Conservation (phyloP, 2,329 filamentous ascomycete genomes). For the Alternaria sp. region DNA sequence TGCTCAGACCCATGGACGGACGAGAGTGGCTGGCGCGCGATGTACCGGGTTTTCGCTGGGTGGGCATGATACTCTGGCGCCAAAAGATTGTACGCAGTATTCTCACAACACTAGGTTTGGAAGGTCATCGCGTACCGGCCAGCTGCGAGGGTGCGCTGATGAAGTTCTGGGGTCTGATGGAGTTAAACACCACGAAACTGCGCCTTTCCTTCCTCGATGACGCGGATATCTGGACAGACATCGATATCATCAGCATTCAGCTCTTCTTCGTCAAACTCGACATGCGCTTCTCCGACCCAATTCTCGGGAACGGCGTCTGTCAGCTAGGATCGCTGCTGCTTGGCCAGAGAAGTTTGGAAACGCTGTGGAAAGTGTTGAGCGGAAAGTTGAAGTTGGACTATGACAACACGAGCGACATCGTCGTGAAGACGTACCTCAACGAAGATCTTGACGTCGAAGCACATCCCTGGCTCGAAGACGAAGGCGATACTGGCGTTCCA, state of each 20-base stretch:
- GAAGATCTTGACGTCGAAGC: conserved; percentile 30
- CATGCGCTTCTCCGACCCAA: conserved; percentile 72
- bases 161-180: conserved; percentile 78
- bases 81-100: conserved; percentile 61
- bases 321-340: conserved; percentile 58
- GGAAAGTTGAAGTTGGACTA: conserved; percentile 59
- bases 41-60: conserved; percentile 72
- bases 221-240: conserved; percentile 62
- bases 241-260: conserved; percentile 68
- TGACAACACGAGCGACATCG: conserved; percentile 20
- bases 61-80: conserved; percentile 67
- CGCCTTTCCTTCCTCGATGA: conserved; percentile 66
- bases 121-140: conserved; percentile 58
- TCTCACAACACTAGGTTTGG: conserved; percentile 67
- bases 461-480: conserved; percentile 34
- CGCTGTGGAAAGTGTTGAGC: conserved; percentile 54
- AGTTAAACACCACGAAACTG: conserved; percentile 65
- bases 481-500: conserved; percentile 30
- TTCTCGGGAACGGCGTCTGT: conserved; percentile 60
- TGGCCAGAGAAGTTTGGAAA: conserved; percentile 60
- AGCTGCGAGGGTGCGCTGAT: conserved; percentile 61
- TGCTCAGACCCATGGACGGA: conserved; percentile 55
- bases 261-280: conserved; percentile 76
- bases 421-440: conserved; percentile 30
- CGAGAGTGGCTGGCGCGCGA: conserved; percentile 40